Conservation (phyloP, 2,329 filamentous ascomycete genomes). For the Fonsecaea pugnacius region DNA sequence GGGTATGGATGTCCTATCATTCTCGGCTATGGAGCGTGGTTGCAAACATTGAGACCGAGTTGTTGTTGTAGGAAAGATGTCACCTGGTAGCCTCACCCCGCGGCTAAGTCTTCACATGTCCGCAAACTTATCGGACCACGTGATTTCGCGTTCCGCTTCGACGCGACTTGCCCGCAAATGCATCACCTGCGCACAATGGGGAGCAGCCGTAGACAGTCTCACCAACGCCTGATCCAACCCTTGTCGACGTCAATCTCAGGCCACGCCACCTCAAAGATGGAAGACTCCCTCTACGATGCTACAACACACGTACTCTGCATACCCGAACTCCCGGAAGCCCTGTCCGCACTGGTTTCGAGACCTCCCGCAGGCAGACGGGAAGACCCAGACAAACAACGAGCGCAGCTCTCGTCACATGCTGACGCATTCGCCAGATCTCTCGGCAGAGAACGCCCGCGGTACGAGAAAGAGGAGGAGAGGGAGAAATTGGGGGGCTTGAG, state of each 20-base stretch:
- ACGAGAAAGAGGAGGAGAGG: constrained; percentile 33
- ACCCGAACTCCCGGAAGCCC: constrained; percentile 6
- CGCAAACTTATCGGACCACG: neutral
- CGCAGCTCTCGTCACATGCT: constrained; percentile 23
- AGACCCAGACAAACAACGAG: constrained; percentile 4
- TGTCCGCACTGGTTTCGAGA: constrained; percentile 16
- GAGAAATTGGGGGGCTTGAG: constrained; percentile 29
- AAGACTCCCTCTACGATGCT: constrained; percentile 31
- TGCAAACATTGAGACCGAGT: too few species aligned
- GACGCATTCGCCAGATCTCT: constrained; percentile 22
- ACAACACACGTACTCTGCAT: constrained; percentile 27
- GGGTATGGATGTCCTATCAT: too few species aligned
- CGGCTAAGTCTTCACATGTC: too few species aligned
- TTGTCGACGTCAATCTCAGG: neutral
- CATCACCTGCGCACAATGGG: neutral
- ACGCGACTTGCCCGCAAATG: neutral
- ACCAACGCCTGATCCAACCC: neutral
- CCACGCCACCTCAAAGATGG: constrained; percentile 18
- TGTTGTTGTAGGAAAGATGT: too few species aligned
- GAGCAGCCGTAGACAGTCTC: neutral
- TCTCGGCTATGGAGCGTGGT: too few species aligned
- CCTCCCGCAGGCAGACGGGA: constrained; percentile 11
- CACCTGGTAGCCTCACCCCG: too few species aligned
- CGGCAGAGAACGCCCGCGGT: constrained; percentile 16
- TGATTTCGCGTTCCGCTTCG: neutral